Conservation (phyloP, 441 rosid species). For the Eutrema salsugineum region DNA sequence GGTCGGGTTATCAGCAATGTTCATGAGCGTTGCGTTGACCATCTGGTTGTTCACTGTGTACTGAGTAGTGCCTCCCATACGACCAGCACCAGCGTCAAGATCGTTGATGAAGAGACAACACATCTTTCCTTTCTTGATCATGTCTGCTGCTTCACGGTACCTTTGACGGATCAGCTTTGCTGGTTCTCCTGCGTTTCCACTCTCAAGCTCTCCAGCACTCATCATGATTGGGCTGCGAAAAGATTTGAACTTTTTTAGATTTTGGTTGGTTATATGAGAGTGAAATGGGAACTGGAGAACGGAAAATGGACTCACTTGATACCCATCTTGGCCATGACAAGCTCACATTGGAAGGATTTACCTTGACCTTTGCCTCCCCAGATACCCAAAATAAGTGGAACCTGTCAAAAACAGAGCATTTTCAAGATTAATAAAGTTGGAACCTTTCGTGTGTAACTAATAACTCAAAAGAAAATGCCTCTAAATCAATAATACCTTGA, state of each 20-base stretch:
- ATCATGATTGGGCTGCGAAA: constrained; percentile 92
- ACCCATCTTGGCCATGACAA: constrained; percentile 96
- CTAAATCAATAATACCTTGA: constrained; percentile 47
- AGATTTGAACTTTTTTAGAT: not conserved
- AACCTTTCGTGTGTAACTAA: not conserved
- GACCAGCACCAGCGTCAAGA: constrained; percentile 98
- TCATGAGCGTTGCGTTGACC: constrained; percentile 99
- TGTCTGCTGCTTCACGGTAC: constrained; percentile 97
- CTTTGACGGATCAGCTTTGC: constrained; percentile 95
- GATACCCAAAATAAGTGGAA: constrained; percentile 93
- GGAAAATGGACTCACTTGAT: constrained; percentile 59
- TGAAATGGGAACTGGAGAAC: not conserved
- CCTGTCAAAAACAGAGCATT: constrained; percentile 33
- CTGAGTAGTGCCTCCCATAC: constrained; percentile 95
- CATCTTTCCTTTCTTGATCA: constrained; percentile 96
- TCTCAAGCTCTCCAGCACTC: constrained; percentile 99
- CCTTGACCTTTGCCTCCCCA: constrained; percentile 99
- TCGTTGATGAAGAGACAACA: constrained; percentile 95
- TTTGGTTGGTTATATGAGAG: not conserved
- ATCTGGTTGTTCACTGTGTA: constrained; percentile 99
- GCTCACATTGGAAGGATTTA: constrained; percentile 97
- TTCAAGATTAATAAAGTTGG: not conserved
- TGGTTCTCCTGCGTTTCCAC: constrained; percentile 98
- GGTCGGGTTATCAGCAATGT: constrained; percentile 96
- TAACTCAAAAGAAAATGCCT: constrained; percentile 3